Evolutionary conservation across 2,329 filamentous ascomycete species (phyloP).

Genomic region (Neofusicoccum sp.): DNA sequence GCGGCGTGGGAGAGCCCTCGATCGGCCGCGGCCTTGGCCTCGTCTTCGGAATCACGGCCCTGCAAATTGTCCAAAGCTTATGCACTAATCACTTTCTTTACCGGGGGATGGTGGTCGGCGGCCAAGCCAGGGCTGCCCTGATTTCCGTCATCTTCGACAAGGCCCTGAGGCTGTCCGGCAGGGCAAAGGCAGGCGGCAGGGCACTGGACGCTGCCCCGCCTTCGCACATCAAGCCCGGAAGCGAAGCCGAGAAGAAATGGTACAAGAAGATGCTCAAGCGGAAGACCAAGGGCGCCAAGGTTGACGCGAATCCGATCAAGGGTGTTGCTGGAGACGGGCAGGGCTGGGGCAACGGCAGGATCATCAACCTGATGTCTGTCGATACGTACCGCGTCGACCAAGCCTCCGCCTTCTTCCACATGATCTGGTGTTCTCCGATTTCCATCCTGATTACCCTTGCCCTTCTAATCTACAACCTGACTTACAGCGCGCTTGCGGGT

Average conservation of each 20-base stretch:
- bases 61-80: slow-evolving; percentile 83
- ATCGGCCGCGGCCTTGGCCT: slow-evolving; percentile 79
- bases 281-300: slow-evolving; percentile 44
- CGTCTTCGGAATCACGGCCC: slow-evolving; percentile 78
- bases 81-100: slow-evolving; percentile 91
- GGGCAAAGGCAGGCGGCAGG: slow-evolving; percentile 81
- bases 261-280: slow-evolving; percentile 47
- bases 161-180: slow-evolving; percentile 82
- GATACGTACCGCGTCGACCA: slow-evolving; percentile 93
- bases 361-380: slow-evolving; percentile 92
- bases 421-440: slow-evolving; percentile 86
- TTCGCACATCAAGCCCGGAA: slow-evolving; percentile 50
- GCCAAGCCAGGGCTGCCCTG: slow-evolving; percentile 76
- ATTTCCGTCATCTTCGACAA: slow-evolving; percentile 92
- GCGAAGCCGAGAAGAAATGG: slow-evolving; percentile 54
- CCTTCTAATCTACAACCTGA: slow-evolving; percentile 82
- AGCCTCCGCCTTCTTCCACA: slow-evolving; percentile 85
- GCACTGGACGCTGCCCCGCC: slow-evolving; percentile 45
- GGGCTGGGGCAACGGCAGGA: slow-evolving; percentile 90
- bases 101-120: slow-evolving; percentile 87
- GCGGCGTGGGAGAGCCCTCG: slow-evolving; percentile 59
- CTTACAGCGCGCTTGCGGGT: slow-evolving; percentile 85
- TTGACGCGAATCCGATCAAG: slow-evolving; percentile 44
- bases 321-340: slow-evolving; percentile 68
- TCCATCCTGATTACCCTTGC: slow-evolving; percentile 76